Conservation (phyloP, 2,329 filamentous ascomycete genomes). For the Paecilomyces formosus region DNA sequence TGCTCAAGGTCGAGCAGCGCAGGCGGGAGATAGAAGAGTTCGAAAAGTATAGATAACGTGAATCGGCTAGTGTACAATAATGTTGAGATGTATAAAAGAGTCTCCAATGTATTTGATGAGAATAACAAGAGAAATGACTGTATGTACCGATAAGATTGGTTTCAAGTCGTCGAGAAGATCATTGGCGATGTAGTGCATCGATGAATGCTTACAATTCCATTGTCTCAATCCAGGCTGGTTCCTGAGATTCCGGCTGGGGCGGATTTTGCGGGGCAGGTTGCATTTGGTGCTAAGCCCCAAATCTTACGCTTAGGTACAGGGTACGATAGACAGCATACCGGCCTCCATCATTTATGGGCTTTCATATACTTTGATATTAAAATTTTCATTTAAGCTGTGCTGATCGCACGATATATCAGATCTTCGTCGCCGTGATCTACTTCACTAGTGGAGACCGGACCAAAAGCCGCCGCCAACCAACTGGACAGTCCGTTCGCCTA, state of each 20-base stretch:
- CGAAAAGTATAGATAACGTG: conserved; percentile 38
- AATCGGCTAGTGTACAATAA: conserved; percentile 22
- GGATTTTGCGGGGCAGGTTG: not conserved
- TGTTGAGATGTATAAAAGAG: not conserved
- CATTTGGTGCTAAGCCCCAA: not conserved
- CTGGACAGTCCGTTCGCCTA: not conserved
- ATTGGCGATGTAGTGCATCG: not conserved
- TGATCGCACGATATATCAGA: not conserved
- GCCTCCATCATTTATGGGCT: not conserved
- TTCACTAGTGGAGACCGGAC: not conserved
- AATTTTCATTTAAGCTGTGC: not conserved
- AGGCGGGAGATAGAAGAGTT: conserved; percentile 58
- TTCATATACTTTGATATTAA: not conserved
- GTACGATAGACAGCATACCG: not conserved
- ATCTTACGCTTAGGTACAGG: not conserved
- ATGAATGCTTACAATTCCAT: not conserved
- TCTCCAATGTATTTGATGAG: not conserved
- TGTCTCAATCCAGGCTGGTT: not conserved
- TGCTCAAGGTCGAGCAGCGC: conserved; percentile 60
- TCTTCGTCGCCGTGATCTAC: not conserved
- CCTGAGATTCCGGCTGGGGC: not conserved
- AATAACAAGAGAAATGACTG: not conserved
- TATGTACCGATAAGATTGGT: not conserved
- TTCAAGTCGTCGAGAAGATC: not conserved
- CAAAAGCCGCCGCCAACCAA: not conserved